Evolutionary conservation across 805 yeast genomes (phyloP), one percentile per base, ranked within the genome.

Genomic region (Candida bentonensis): DNA sequence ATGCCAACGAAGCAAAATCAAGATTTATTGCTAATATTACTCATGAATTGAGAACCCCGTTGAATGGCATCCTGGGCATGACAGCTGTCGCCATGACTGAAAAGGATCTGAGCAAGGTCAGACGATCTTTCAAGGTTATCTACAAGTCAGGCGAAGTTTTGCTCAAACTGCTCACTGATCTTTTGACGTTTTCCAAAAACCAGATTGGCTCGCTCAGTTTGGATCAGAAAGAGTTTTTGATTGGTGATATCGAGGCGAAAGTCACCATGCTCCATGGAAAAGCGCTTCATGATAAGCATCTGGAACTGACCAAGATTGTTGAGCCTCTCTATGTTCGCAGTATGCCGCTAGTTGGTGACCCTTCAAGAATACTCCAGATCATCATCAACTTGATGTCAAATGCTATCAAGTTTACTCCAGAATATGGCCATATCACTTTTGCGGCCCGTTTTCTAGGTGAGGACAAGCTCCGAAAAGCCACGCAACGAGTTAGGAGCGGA

Each of bases 1-100:
- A 82, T 23, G 98, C 98, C 1, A 89, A 89, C 60, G 96, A 92
- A 53, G 95, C 97, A 2, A 92, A 92, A 57, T 88, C 97, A 4
- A 87, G 85, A 4, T 86, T 86, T 58, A 80, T 86, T 54, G 95
- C 96, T 2, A 84, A 88, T 52, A 87, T 86, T 15, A 84, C 95
- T 0, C 96, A 86, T 60, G 98, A 92, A 65, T 69, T 92, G 56
- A 74, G 97, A 53, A 92, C 97, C 0, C 98, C 98, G 1, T 67
- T 92, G 49, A 92, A 92, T 60, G 98, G 98, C 58, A 92, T 92
- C 36, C 66, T 92, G 44, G 97, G 97, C 50, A 84, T 89, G 88
- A 84, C 96, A 0, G 82, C 94, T 2, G 82, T 89, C 46, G 88
- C 95, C 3, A 78, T 87, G 83, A 92, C 83, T 20, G 96, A 88